These are phyloP conservation scores for Neoboletus subvelutipes DNA, from an alignment of 768 basidiomycete genomes.

Conservation along the genomic window DNA sequence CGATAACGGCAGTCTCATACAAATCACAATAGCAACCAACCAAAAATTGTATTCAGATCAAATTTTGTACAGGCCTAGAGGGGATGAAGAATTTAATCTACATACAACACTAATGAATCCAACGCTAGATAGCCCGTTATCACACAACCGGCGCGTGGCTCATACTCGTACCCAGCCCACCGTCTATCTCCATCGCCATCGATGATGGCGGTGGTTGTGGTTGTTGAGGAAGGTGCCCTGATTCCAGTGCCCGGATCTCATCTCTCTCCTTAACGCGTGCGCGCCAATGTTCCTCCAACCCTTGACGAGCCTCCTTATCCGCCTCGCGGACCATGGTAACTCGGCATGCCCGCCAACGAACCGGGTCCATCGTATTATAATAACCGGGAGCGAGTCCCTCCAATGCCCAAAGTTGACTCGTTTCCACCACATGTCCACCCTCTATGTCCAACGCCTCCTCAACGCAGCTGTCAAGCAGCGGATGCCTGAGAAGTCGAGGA, in stretches of 20 bases:
- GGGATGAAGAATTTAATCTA: not conserved
- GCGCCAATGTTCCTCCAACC: constrained; percentile 42
- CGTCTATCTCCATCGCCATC: constrained; percentile 2
- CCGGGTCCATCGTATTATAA: constrained; percentile 70
- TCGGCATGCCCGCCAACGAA: constrained; percentile 51
- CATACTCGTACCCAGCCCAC: not conserved
- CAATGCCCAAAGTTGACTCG: constrained; percentile 63
- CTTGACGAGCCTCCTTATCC: constrained; percentile 45
- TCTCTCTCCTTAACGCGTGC: constrained; percentile 31
- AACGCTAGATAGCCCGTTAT: constrained; percentile 6
- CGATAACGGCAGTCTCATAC: constrained; percentile 22
- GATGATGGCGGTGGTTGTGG: constrained; percentile 5
- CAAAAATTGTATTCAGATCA: not conserved
- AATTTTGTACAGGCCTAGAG: not conserved
- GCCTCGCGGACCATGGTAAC: constrained; percentile 62
- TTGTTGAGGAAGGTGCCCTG: constrained; percentile 15
- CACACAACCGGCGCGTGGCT: not conserved
- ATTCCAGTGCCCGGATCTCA: constrained; percentile 20
- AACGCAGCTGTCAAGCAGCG: constrained; percentile 47
- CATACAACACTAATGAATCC: constrained; percentile 2
- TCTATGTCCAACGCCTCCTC: constrained; percentile 39
- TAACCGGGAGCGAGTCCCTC: constrained; percentile 69
- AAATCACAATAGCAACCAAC: constrained; percentile 20
- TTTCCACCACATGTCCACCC: constrained; percentile 38
- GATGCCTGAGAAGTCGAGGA: constrained; percentile 65